Evolutionary conservation across 2,329 filamentous ascomycete species (phyloP).

Genomic region (Colletotrichum lini): DNA sequence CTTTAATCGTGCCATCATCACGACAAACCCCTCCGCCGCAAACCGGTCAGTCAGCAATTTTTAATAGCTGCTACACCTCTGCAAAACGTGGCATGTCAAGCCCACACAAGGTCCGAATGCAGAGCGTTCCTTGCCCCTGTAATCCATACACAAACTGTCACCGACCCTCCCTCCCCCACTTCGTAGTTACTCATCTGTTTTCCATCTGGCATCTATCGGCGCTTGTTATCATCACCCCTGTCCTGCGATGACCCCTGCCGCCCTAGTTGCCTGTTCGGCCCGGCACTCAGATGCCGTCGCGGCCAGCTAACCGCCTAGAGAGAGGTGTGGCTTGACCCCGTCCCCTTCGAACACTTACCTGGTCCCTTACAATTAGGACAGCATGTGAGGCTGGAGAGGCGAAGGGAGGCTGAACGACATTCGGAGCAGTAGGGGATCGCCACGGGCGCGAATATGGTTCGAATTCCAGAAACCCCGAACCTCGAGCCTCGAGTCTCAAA

Average conservation of each 20-base stretch:
- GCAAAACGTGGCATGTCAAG: constrained; percentile 11
- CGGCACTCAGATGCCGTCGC: constrained; percentile 35
- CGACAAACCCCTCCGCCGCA: background rate
- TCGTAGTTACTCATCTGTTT: constrained; percentile 4
- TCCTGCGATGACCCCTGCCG: constrained; percentile 7
- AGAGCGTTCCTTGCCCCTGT: constrained; percentile 22
- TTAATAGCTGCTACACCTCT: background rate
- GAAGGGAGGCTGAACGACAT: background rate
- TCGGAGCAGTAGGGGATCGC: background rate
- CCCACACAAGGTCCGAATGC: constrained; percentile 37
- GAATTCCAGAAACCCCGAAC: background rate
- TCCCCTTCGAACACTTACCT: background rate
- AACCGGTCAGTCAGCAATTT: background rate
- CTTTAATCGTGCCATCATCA: background rate
- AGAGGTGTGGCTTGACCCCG: constrained; percentile 17
- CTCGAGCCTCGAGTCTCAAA: background rate
- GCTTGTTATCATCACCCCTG: constrained; percentile 16
- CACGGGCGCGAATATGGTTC: background rate
- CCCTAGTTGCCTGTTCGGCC: constrained; percentile 34
- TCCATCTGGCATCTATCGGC: background rate
- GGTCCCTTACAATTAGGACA: background rate
- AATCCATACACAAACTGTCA: no score
- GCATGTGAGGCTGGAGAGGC: background rate
- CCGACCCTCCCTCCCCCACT: background rate
- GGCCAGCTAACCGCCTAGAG: background rate